Evolutionary conservation across 148 eudicot species (phyloP), one percentile per base, ranked within the genome.

Genomic region (Silene conica): DNA sequence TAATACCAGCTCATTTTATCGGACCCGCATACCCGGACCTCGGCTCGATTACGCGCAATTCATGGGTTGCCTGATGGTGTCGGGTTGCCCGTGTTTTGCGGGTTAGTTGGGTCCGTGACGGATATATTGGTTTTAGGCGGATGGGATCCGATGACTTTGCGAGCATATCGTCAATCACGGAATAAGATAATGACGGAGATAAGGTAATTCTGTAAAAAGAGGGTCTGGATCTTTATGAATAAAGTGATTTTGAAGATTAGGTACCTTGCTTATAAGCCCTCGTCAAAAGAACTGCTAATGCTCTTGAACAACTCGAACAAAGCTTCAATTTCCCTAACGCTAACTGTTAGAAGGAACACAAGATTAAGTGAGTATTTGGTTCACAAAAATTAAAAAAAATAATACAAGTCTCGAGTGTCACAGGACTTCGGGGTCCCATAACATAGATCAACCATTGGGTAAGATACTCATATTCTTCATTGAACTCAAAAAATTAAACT

Each of bases 301-400:
- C 90, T 90, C 86, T 92, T 95, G 80, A 73, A 95, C 48, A 92
- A 83, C 86, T 95, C 97, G 82, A 88, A 95, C 18, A 95, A 73
- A 69, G 99, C 99, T 87, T 95, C 99, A 67, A 95, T 97, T 84
- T 95, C 99, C 84, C 99, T 95, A 4, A 95, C 99, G 72, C 93
- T 95, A 76, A 95, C 99, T 95, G 89, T 56, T 65, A 67, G 85
- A 57, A 20, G 18, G 23, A 74, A 68, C 28, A 26, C 1, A 26
- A 26, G 28, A 26, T 26, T 26, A 26, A 26, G 28, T 26, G n/a
- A n/a, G n/a, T n/a, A n/a, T 26, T 26, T 1, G 2, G 2, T 26
- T 26, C 28, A 26, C 28, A 2, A 26, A 26, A 26, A 26, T 26
- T 26, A 26, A 26, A 1, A 1, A 26, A 26, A 26, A 26, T 26